These are phyloP conservation scores for Salmacisia buchloeana DNA, from an alignment of 1,284 basidiomycete genomes.

Conservation along the genomic window DNA sequence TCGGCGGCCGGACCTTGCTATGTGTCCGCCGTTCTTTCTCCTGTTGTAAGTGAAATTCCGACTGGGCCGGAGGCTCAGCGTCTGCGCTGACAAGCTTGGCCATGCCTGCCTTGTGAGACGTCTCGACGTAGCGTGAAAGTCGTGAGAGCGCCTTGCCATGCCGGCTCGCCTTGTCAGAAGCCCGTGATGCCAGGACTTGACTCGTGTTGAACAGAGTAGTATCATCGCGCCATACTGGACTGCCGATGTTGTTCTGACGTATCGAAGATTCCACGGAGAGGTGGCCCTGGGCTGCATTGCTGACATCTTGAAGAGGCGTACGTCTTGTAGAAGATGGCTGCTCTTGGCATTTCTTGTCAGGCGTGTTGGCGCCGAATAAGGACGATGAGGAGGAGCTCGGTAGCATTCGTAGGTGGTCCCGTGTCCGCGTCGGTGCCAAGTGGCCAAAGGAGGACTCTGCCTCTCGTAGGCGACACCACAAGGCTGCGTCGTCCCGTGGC, in stretches of 20 bases:
- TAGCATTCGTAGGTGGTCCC: neutral
- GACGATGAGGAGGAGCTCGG: neutral
- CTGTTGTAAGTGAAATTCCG: neutral
- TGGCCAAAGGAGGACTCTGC: neutral
- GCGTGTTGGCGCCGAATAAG: neutral
- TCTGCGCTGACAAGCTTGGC: neutral
- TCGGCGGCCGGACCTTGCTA: neutral
- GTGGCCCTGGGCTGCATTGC: neutral
- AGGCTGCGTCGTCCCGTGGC: neutral
- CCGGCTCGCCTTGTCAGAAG: neutral
- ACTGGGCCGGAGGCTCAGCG: neutral
- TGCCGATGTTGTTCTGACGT: neutral
- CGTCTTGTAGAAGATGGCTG: neutral
- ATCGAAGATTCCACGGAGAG: neutral
- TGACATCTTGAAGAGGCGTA: conserved; percentile 1
- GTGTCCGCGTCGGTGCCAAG: neutral
- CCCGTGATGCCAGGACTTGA: neutral
- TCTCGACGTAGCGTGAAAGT: neutral
- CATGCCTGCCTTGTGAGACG: neutral
- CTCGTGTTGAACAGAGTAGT: neutral
- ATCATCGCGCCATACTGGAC: neutral
- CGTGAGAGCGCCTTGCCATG: neutral
- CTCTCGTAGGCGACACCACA: neutral
- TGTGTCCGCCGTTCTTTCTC: no score
- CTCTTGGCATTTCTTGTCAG: neutral